phyloP scores from a whole-genome alignment of 2,329 filamentous ascomycete genomes.

The Clathrospora elynae region DNA sequence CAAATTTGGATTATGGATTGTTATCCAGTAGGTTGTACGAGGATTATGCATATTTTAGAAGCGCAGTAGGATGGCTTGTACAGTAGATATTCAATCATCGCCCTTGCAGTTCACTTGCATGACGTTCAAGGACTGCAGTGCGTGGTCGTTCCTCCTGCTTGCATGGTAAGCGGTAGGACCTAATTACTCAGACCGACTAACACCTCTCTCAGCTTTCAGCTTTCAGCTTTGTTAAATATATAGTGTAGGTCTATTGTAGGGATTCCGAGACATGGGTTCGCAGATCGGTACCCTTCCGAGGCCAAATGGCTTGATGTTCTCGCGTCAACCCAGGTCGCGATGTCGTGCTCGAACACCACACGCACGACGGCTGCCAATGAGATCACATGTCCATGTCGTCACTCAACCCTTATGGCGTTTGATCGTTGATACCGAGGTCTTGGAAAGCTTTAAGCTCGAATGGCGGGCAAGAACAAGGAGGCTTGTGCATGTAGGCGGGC shows the following conservation, averaged over 20 bases:
- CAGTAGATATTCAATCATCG: not conserved
- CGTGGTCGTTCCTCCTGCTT: too few species aligned
- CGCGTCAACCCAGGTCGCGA: conserved; percentile 30
- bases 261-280: not conserved
- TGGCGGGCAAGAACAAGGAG: conserved; percentile 1
- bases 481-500: too few species aligned
- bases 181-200: too few species aligned
- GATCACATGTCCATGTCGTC: conserved; percentile 13
- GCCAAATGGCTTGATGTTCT: too few species aligned
- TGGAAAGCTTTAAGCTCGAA: conserved; percentile 6
- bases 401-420: conserved; percentile 16
- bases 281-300: conserved; percentile 6
- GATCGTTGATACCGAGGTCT: conserved; percentile 9
- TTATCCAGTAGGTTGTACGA: not conserved
- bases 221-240: too few species aligned
- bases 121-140: too few species aligned
- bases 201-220: too few species aligned
- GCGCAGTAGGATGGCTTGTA: not conserved
- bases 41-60: too few species aligned
- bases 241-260: too few species aligned
- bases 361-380: conserved; percentile 23
- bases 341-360: conserved; percentile 27
- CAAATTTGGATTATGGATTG: conserved; percentile 25
- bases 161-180: too few species aligned
- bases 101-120: too few species aligned